phyloP scores from a whole-genome alignment of 2,329 filamentous ascomycete species.

The Calonectria pteridis region DNA sequence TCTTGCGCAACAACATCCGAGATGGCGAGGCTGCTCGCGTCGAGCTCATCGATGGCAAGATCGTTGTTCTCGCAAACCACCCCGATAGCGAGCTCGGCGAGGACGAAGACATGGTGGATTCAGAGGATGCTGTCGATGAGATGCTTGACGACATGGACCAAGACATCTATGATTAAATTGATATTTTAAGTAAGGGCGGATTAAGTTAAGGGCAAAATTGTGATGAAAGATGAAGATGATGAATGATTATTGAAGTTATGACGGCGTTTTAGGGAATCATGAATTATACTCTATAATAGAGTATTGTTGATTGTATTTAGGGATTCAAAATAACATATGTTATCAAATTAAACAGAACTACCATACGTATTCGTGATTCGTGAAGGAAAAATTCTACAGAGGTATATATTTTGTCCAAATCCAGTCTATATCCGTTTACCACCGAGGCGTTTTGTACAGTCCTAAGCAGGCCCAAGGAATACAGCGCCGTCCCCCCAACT shows the following conservation, averaged over 20 bases:
- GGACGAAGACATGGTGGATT: conserved; percentile 79
- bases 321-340: background rate
- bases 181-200: background rate
- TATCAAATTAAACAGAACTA: background rate
- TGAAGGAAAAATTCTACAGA: conserved; percentile 4
- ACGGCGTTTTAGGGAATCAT: conserved; percentile 17
- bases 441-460: background rate
- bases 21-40: conserved; percentile 89
- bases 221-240: conserved; percentile 4
- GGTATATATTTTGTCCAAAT: background rate
- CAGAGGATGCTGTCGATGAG: conserved; percentile 81
- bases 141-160: conserved; percentile 72
- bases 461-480: conserved; percentile 46
- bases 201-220: background rate
- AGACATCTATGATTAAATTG: conserved; percentile 61
- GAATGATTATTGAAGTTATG: conserved; percentile 13
- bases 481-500: conserved; percentile 55
- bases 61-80: conserved; percentile 88
- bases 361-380: conserved; percentile 13
- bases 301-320: conserved; percentile 3
- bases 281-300: background rate
- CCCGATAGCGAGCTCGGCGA: conserved; percentile 69
- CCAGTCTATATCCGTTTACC: conserved; percentile 1
- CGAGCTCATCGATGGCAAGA: conserved; percentile 81
- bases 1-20: conserved; percentile 84